phyloP scores from a whole-genome alignment of 176 grass and related monocot genomes.

The Musa beccarii region DNA sequence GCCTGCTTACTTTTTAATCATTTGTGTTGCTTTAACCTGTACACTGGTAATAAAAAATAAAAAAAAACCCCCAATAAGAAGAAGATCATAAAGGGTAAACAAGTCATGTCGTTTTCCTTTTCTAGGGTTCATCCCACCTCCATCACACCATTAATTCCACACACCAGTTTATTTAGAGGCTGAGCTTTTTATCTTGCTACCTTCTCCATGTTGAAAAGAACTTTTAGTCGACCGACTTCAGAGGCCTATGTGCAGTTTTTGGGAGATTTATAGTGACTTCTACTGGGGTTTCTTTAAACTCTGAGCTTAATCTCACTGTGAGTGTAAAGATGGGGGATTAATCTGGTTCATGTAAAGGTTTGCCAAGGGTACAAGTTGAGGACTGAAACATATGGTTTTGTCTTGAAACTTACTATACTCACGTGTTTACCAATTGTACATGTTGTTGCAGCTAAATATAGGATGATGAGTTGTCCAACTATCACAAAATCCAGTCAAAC shows the following conservation, averaged over 20 bases:
- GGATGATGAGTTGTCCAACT: neutral
- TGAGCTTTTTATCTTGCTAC: neutral
- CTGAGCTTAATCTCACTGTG: too few relatives aligned
- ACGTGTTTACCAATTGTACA: too few relatives aligned
- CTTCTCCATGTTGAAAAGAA: neutral
- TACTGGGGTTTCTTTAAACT: too few relatives aligned
- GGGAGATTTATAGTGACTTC: too few relatives aligned
- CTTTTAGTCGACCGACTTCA: neutral
- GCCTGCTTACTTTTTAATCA: neutral
- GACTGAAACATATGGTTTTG: too few relatives aligned
- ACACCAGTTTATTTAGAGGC: too few relatives aligned
- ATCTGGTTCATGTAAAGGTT: too few relatives aligned
- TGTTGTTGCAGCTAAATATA: neutral
- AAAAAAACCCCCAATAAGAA: neutral
- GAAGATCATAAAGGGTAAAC: neutral
- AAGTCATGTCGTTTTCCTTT: constrained; percentile 6
- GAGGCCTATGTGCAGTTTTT: too few relatives aligned
- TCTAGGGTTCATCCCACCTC: constrained; percentile 31
- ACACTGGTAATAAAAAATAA: neutral
- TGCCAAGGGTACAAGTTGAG: too few relatives aligned
- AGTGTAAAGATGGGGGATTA: too few relatives aligned
- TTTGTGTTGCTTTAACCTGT: neutral
- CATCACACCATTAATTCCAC: constrained; percentile 2
- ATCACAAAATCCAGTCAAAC: neutral
- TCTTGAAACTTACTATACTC: too few relatives aligned